Percentiles rank a stretch among this genome's conserved stretches.
Conservation (phyloP, 495 filamentous ascomycete species). For the Daldinia childiae region DNA sequence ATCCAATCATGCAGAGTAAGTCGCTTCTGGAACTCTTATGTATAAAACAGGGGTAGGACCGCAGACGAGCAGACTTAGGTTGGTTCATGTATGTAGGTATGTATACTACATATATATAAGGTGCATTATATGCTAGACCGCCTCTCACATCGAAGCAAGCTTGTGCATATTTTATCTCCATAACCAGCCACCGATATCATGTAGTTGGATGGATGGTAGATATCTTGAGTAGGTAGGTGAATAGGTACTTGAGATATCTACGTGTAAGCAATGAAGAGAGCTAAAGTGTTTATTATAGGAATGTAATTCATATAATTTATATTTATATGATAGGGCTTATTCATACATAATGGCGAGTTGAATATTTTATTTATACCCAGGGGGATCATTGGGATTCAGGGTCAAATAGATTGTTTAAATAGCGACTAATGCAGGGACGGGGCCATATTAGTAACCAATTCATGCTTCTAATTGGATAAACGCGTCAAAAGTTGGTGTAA, state of each 20-base stretch:
- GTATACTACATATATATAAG: background rate
- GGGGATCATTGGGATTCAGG: slow-evolving; percentile 12
- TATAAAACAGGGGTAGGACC: slow-evolving; percentile 2
- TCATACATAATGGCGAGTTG: background rate
- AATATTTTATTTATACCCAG: slow-evolving; percentile 12
- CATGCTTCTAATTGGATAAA: slow-evolving; percentile 25
- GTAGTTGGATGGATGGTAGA: background rate
- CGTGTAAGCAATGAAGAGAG: background rate
- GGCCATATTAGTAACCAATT: slow-evolving; percentile 1
- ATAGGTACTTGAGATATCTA: background rate
- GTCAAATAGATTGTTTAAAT: slow-evolving; percentile 8
- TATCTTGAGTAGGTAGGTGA: background rate
- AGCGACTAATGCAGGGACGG: slow-evolving; percentile 43
- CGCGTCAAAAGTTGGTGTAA: slow-evolving; percentile 31
- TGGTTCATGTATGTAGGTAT: background rate
- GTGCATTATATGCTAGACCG: background rate
- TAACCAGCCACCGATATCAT: background rate
- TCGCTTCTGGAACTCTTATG: slow-evolving; percentile 24
- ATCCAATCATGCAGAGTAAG: slow-evolving; percentile 33
- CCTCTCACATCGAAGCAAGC: background rate
- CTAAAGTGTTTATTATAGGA: background rate
- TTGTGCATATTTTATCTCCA: background rate
- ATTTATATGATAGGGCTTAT: background rate
- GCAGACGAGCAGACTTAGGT: background rate
- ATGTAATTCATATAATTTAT: background rate